Evolutionary conservation across 2,329 filamentous ascomycete genomes (phyloP).

Genomic region (Herpotrichia juniperi): DNA sequence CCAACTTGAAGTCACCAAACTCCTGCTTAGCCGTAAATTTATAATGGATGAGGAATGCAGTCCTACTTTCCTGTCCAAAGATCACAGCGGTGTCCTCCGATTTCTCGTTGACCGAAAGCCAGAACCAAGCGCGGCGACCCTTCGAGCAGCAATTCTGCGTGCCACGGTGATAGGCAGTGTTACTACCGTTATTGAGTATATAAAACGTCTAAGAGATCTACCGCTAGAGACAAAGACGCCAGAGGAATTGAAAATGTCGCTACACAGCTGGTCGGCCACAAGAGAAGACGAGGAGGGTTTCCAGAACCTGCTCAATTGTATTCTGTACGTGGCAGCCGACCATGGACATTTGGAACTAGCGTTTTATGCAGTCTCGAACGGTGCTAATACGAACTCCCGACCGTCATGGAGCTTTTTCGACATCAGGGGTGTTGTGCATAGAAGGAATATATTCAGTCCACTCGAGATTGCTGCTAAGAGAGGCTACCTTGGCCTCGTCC

Average conservation of each 20-base stretch:
- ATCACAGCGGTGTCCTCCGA: not conserved
- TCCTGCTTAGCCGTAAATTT: not conserved
- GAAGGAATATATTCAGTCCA: not conserved
- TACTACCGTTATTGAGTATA: not conserved
- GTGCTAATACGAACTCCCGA: not conserved
- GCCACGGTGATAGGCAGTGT: slow-evolving; percentile 2
- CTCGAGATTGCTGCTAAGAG: slow-evolving; percentile 5
- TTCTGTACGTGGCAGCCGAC: not conserved
- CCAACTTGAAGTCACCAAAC: not conserved
- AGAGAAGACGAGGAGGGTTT: not conserved
- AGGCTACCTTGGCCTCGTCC: slow-evolving; percentile 1
- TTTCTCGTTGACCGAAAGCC: not conserved
- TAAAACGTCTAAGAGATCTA: not conserved
- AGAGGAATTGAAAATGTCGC: not conserved
- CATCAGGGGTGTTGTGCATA: not conserved
- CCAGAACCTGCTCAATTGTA: not conserved
- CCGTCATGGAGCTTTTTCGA: not conserved
- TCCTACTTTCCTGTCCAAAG: not conserved
- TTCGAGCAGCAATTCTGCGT: not conserved
- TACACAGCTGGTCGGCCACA: not conserved
- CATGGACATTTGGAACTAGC: not conserved
- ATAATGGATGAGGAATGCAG: not conserved
- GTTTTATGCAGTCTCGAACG: not conserved
- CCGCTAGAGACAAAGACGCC: not conserved
- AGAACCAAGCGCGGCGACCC: not conserved